Evolutionary conservation across 2,329 filamentous ascomycete genomes (phyloP), one percentile per base, ranked within the genome.

Genomic region (Nothophoma quercina): DNA sequence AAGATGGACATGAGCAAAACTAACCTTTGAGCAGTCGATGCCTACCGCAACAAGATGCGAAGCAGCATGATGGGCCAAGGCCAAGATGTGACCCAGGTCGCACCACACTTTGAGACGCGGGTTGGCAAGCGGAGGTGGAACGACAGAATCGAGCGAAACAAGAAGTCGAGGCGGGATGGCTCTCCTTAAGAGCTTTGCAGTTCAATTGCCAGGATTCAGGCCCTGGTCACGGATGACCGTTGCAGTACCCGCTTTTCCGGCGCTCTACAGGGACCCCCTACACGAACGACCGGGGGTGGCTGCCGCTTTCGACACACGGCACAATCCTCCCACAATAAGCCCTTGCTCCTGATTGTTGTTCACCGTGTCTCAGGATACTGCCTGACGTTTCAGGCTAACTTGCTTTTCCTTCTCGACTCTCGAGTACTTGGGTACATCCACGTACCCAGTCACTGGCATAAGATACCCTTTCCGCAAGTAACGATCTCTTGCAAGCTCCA

Each of bases 21-120:
- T 71, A 58, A 73, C 68, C 48, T 67, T 44, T 50, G 16, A 51
- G 64, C 64, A 96, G 92, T 98, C 75, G 93, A 98, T 74, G 91
- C 90, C 56, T 97, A 97, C 75, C 89, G 93, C 56, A 93, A 91
- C 73, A 96, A 96, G 81, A 95, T 93, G 74, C 86, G 89, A 59
- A 88, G 84, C 62, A 89, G 88, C 48, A 93, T 96, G 78, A 85
- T 96, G 67, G 86, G 84, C 18, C 84, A 87, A 34, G 89, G 90
- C 66, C 88, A 91, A 68, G 91, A 96, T 56, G 83, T 91, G 35
- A 81, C 84, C 49, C 81, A 83, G 16, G 85, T 90, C 21, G 89
- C 90, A 19, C 88, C 91, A 47, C 92, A 97, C 76, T 96, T 93
- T 69, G 92, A 97, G 77, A 95, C 90, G 3, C 86, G 93, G 34